Conservation (phyloP, 2,329 filamentous ascomycete genomes). For the Scopulariopsis brevicaulis region DNA sequence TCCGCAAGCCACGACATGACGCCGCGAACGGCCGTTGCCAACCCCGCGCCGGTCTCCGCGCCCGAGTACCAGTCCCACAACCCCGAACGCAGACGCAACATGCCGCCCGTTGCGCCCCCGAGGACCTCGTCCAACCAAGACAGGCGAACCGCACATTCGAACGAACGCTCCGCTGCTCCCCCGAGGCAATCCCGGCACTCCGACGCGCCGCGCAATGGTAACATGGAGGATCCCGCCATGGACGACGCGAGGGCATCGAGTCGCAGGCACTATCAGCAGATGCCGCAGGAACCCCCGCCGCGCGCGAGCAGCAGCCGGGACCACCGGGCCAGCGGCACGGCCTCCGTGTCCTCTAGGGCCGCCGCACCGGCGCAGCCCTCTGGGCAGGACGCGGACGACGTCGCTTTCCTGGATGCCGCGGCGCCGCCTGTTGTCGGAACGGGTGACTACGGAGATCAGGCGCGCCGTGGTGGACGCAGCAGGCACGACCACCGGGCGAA, state of each 20-base stretch:
- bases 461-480: slow-evolving; percentile 35
- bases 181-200: slow-evolving; percentile 3
- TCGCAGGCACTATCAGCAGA: slow-evolving; percentile 21
- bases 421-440: slow-evolving; percentile 31
- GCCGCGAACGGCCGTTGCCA: slow-evolving; percentile 32
- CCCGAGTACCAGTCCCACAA: slow-evolving; percentile 30
- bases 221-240: slow-evolving; percentile 12
- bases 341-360: background rate
- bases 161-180: slow-evolving; percentile 6
- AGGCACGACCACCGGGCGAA: slow-evolving; percentile 42
- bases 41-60: slow-evolving; percentile 25
- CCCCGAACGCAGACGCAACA: slow-evolving; percentile 44
- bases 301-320: slow-evolving; percentile 13
- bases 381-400: slow-evolving; percentile 3
- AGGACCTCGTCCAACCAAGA: slow-evolving; percentile 59
- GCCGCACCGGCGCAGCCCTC: background rate
- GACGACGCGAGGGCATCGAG: slow-evolving; percentile 25
- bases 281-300: slow-evolving; percentile 8
- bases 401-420: slow-evolving; percentile 25
- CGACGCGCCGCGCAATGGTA: slow-evolving; percentile 14
- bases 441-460: slow-evolving; percentile 28
- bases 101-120: slow-evolving; percentile 64
- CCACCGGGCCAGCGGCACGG: slow-evolving; percentile 7
- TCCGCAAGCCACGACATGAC: slow-evolving; percentile 30
- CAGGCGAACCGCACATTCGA: slow-evolving; percentile 13